Conservation (phyloP, 2,329 filamentous ascomycete genomes). For the Stachybotrys elegans region DNA sequence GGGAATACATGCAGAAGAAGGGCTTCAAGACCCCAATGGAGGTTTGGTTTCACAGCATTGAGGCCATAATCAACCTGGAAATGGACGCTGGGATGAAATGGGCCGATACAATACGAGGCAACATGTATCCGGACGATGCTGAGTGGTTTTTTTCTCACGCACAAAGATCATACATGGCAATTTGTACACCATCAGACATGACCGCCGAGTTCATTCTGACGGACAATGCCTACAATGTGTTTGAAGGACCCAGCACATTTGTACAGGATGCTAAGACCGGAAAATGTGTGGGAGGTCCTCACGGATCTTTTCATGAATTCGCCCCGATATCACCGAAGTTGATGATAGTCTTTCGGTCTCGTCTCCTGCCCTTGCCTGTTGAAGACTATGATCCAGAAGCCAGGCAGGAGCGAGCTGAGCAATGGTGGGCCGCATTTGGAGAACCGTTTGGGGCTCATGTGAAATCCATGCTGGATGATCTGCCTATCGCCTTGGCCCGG, state of each 20-base stretch:
- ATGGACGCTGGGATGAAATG: slow-evolving; percentile 19
- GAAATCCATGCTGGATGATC: neutral
- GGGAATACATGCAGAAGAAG: slow-evolving; percentile 17
- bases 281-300: neutral
- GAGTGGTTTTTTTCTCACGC: slow-evolving; percentile 17
- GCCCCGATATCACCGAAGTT: slow-evolving; percentile 20
- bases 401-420: neutral
- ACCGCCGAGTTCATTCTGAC: slow-evolving; percentile 16
- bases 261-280: slow-evolving; percentile 11
- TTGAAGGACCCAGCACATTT: slow-evolving; percentile 18
- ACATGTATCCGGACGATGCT: slow-evolving; percentile 18
- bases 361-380: slow-evolving; percentile 12
- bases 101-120: slow-evolving; percentile 9
- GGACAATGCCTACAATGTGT: slow-evolving; percentile 18
- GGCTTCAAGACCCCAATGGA: slow-evolving; percentile 17
- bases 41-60: slow-evolving; percentile 22
- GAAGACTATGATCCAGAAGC: slow-evolving; percentile 13
- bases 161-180: slow-evolving; percentile 19
- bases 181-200: slow-evolving; percentile 17
- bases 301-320: slow-evolving; percentile 20
- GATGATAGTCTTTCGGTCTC: slow-evolving; percentile 19
- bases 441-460: neutral
- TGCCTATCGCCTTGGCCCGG: neutral
- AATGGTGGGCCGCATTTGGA: neutral
- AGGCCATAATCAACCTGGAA: slow-evolving; percentile 19